phyloP scores from a whole-genome alignment of 1,284 basidiomycete species.

The Vanrija humicola region DNA sequence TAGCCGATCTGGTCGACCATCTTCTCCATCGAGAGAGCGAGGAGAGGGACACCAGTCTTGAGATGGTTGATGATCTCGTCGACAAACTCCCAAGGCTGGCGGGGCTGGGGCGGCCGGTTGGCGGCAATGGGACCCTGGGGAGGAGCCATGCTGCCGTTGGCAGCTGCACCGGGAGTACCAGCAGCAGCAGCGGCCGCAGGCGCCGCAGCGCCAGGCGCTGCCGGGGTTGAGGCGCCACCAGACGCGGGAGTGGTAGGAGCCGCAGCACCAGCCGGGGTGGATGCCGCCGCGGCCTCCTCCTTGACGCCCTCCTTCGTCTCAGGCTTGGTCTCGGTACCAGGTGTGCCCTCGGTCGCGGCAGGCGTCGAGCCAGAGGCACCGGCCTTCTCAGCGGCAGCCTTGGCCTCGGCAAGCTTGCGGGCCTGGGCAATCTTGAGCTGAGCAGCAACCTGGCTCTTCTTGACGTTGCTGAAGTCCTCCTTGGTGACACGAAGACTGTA shows the following conservation, averaged over 20 bases:
- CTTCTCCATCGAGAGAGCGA: conserved; percentile 93
- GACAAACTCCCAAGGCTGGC: conserved; percentile 83
- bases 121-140: conserved; percentile 23
- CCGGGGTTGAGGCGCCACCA: conserved; percentile 16
- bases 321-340: conserved; percentile 11
- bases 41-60: conserved; percentile 93
- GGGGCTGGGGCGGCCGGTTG: conserved; percentile 45
- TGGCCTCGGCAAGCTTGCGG: conserved; percentile 29
- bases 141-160: conserved; percentile 28
- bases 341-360: conserved; percentile 34
- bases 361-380: conserved; percentile 43
- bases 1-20: conserved; percentile 93
- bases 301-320: conserved; percentile 24
- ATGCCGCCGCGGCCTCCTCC: conserved; percentile 21
- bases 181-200: conserved; percentile 19
- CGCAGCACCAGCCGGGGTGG: conserved; percentile 13
- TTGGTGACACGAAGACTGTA: conserved; percentile 88
- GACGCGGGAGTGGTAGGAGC: conserved; percentile 14
- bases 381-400: conserved; percentile 40
- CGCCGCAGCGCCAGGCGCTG: conserved; percentile 8
- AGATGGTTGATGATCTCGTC: conserved; percentile 93
- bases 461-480: conserved; percentile 68
- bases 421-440: conserved; percentile 15
- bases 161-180: conserved; percentile 34
- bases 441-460: conserved; percentile 35